Evolutionary conservation across 768 basidiomycete species (phyloP), one percentile per base, ranked within the genome.

Genomic region (Gautieria morchelliformis): DNA sequence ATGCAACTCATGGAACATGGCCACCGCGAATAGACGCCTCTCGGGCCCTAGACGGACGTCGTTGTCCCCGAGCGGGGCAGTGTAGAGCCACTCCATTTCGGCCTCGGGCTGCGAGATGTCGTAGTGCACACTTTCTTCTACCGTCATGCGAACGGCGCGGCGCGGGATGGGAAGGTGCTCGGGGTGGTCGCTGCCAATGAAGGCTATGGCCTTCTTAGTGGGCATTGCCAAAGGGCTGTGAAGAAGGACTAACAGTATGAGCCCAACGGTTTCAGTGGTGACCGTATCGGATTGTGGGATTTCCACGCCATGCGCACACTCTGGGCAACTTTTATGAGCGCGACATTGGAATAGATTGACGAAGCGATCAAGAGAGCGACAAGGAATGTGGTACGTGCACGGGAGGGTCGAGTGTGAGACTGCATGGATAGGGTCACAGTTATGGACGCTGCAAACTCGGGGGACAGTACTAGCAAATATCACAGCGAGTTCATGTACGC

Each of bases 1-100:
- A 48, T 74, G 70, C 9, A 73, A 59, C 58, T 73, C 63, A 52
- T 74, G 72, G 61, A 69, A 73, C 67, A 74, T 70, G 5, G 72
- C 62, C 48, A 74, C 56, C 9, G 67, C 66, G 60, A 72, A 71
- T 1, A 63, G 61, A 46, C 71, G 73, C 48, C 68, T 40, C 22
- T 68, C 53, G 12, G 66, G 63, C 1, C 70, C 71, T 4, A 69
- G 63, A 2, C 71, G 68, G 20, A 69, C 60, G 39, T 71, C 66
- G 37, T 68, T 67, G 47, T 68, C 67, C 50, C 69, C 66, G 8
- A 62, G 53, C 24, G 67, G 61, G 4, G 64, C 60, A 1, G 63
- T 64, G 35, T 66, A 65, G 1, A 66, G 61, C 68, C 69, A 73
- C 20, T 65, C 65, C 12, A 62, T 62, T 33, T 60, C 56, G 0